Evolutionary conservation across 2,329 filamentous ascomycete genomes (phyloP), one percentile per base, ranked within the genome.

Genomic region (Acrodontium crateriforme): DNA sequence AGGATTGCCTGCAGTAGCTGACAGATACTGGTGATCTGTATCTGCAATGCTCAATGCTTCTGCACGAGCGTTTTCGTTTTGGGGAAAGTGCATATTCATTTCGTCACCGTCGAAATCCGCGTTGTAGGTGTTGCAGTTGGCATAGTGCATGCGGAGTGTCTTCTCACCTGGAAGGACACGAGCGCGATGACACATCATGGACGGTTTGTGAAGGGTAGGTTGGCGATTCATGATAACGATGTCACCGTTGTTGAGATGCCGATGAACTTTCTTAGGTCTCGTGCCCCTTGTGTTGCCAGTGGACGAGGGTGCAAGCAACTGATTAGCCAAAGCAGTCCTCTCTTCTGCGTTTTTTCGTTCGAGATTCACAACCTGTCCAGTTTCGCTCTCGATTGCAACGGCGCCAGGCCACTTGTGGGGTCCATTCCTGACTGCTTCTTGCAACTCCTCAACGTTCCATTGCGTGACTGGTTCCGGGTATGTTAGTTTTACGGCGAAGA

Each of bases 71-170:
- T 95, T 67, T 52, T 95, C 91, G 43, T 93, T 95, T 46, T 98
- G 89, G 2, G 89, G 89, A 49, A 98, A 95, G 58, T 98, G 89
- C 85, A 98, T 91, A 55, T 98, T 98, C 89, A 98, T 98, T 56
- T 98, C 89, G 52, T 98, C 89, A 54, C 89, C 89, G 49, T 98
- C 91, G 50, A 98, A 98, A 66, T 98, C 89, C 17, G 89, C 89
- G 46, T 98, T 98, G 65, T 98, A 98, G 1, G 89, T 94, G 50
- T 98, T 98, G 55, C 89, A 95, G 54, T 98, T 98, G 46, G 89
- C 87, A 58, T 98, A 98, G 62, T 98, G 89, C 87, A 98, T 95
- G 41, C 89, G 84, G 52, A 98, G 85, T 0, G 89, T 95, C 59
- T 92, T 92, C 55, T 98, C 91, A 18, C 84, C 85, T 1, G 83